phyloP scores from a whole-genome alignment of 2,329 filamentous ascomycete species.

The Fusarium oligoseptatum region DNA sequence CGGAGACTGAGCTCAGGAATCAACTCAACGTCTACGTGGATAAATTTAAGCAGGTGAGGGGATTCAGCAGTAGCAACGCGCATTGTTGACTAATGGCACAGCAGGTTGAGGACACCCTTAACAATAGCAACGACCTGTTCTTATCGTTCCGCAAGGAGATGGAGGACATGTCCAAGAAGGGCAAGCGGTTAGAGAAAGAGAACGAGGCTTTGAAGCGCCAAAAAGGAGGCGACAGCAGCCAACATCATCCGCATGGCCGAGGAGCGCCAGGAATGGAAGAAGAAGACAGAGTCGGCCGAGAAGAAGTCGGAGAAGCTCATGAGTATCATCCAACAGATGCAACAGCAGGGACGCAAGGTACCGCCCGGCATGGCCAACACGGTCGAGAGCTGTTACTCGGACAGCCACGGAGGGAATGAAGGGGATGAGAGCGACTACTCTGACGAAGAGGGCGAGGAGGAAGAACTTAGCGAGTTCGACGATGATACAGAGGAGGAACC shows the following conservation, averaged over 20 bases:
- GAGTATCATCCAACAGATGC: constrained; percentile 95
- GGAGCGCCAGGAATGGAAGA: constrained; percentile 86
- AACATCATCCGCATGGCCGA: constrained; percentile 99
- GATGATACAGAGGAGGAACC: constrained; percentile 69
- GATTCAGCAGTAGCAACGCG: constrained; percentile 19
- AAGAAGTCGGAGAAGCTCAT: constrained; percentile 94
- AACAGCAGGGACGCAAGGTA: constrained; percentile 88
- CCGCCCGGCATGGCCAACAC: constrained; percentile 73
- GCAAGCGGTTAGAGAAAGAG: constrained; percentile 95
- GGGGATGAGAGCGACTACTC: constrained; percentile 74
- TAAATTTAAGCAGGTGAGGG: constrained; percentile 97
- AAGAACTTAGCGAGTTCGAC: constrained; percentile 75
- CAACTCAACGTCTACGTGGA: constrained; percentile 99
- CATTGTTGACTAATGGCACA: constrained; percentile 46
- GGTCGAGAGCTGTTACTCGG: constrained; percentile 71
- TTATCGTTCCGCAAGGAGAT: constrained; percentile 98
- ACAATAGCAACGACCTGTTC: constrained; percentile 98
- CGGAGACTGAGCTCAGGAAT: constrained; percentile 91
- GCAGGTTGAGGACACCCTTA: constrained; percentile 97
- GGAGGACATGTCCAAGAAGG: constrained; percentile 99
- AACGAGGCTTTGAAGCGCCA: constrained; percentile 92
- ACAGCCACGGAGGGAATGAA: constrained; percentile 62
- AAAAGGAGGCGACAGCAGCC: constrained; percentile 89
- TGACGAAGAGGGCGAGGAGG: constrained; percentile 73
- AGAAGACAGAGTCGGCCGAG: constrained; percentile 66